Evolutionary conservation across 1,139 yeast genomes (phyloP).

Genomic region (Trichomonascaceae sp.): DNA sequence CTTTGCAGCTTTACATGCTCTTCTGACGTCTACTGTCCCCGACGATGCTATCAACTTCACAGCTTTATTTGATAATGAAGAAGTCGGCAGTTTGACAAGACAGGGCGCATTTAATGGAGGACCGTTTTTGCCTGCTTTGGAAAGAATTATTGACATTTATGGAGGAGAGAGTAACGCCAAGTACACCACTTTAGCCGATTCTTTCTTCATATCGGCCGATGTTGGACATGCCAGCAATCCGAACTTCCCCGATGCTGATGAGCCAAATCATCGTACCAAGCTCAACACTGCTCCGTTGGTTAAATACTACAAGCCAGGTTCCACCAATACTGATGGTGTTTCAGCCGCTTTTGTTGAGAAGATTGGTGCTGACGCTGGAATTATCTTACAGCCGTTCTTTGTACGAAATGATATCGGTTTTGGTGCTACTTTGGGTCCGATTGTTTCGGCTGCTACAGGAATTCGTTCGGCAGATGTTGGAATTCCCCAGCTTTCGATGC

Average conservation of each 20-base stretch:
- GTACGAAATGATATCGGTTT: constrained; percentile 64
- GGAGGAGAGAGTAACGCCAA: constrained; percentile 43
- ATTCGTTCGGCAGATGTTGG: constrained; percentile 74
- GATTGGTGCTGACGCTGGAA: constrained; percentile 49
- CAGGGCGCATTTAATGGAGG: constrained; percentile 93
- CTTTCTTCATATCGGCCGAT: constrained; percentile 83
- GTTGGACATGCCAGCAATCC: constrained; percentile 96
- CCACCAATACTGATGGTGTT: constrained; percentile 64
- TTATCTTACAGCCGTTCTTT: constrained; percentile 46
- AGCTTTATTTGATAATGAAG: constrained; percentile 88
- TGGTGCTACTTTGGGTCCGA: constrained; percentile 80
- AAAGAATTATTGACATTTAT: constrained; percentile 51
- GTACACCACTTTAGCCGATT: constrained; percentile 42
- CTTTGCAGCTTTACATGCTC: constrained; percentile 64
- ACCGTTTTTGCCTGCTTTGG: constrained; percentile 68
- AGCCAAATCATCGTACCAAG: constrained; percentile 60
- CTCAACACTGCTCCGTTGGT: constrained; percentile 68
- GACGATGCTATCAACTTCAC: constrained; percentile 62
- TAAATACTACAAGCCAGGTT: constrained; percentile 61
- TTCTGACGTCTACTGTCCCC: constrained; percentile 35
- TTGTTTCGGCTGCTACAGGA: constrained; percentile 57
- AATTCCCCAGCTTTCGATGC: constrained; percentile 75
- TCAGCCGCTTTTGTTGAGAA: constrained; percentile 57
- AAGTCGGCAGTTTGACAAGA: constrained; percentile 79
- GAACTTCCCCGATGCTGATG: constrained; percentile 58